Base-by-base conservation (phyloP, 768 basidiomycete species). In the Tephrocybe sp. region DNA sequence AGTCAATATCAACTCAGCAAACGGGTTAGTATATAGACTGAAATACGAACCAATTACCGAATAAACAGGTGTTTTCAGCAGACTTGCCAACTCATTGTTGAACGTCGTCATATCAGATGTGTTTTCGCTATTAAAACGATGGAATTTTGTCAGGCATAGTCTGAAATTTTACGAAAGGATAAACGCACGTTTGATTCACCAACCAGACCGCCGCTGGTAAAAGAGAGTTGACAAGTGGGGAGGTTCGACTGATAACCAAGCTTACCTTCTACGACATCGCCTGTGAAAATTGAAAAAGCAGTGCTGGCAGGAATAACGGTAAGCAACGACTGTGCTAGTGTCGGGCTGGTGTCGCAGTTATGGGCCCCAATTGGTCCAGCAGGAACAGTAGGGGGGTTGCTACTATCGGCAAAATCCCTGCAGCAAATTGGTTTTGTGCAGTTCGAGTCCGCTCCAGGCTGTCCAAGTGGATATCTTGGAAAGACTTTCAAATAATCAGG, bases 371-470 rank as follows among this genome's bases (percentile, higher is more conserved):
- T 66, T 13, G 74, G 71, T 1, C 78, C 76, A 5, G 83, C 83
- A 22, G 81, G 72, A 12, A 64, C 58, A 7, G 60, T 57, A 17
- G 76, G 63, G 1, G 75, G 65, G 0, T 68, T 64, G 6, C 58
- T 62, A 44, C 69, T 63, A 44, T 75, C 76, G 1, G 72, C 62
- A 52, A 72, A 83, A 38, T 76, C 69, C 45, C 82, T 71, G 61
- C 84, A 84, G 61, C 84, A 84, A 14, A 85, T 77, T 1, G 78
- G 78, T 59, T 82, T 82, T n/a, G 75, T 77, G 65, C 84, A 85
- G 36, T 74, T 72, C 1, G 75, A 74, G 23, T 83, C 78, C 5
- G 81, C 60, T 14, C 80, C 82, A 26, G 70, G 54, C 82, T 83
- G 33, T 39, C 13, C 23, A 51, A 14, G 14, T 30, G 34, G 11